phyloP scores from a whole-genome alignment of 1,139 yeast genomes.

The Wickerhamomyces sp. region DNA sequence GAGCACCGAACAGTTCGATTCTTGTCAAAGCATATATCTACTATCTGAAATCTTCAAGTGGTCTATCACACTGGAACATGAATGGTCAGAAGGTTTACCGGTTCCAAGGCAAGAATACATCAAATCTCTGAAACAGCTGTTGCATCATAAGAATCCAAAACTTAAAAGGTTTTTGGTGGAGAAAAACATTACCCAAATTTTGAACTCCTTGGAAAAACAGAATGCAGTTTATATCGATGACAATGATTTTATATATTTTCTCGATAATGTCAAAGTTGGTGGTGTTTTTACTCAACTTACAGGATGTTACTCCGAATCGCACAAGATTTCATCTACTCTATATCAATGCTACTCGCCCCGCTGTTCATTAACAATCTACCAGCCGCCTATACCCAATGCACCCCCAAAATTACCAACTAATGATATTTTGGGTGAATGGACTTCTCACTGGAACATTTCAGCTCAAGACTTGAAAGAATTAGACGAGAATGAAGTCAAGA shows the following conservation, averaged over 20 bases:
- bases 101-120: conserved; percentile 48
- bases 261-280: conserved; percentile 20
- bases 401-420: conserved; percentile 9
- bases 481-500: conserved; percentile 52
- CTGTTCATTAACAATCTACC: conserved; percentile 18
- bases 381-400: conserved; percentile 18
- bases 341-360: conserved; percentile 23
- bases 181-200: conserved; percentile 47
- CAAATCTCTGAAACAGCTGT: conserved; percentile 46
- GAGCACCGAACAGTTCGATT: conserved; percentile 43
- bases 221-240: conserved; percentile 42
- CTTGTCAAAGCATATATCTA: conserved; percentile 49
- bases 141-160: conserved; percentile 47
- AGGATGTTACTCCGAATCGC: conserved; percentile 21
- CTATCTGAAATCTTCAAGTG: conserved; percentile 48
- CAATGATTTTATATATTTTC: conserved; percentile 21
- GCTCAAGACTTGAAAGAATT: conserved; percentile 52
- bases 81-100: conserved; percentile 35
- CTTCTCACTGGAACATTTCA: conserved; percentile 66
- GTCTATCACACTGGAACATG: conserved; percentile 35
- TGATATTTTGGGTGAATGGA: conserved; percentile 52
- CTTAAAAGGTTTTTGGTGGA: conserved; percentile 55
- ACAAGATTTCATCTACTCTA: conserved; percentile 4
- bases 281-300: conserved; percentile 21
- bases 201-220: conserved; percentile 40